Evolutionary conservation across 2,329 filamentous ascomycete species (phyloP).

Genomic region (Bipolaris zeicola): DNA sequence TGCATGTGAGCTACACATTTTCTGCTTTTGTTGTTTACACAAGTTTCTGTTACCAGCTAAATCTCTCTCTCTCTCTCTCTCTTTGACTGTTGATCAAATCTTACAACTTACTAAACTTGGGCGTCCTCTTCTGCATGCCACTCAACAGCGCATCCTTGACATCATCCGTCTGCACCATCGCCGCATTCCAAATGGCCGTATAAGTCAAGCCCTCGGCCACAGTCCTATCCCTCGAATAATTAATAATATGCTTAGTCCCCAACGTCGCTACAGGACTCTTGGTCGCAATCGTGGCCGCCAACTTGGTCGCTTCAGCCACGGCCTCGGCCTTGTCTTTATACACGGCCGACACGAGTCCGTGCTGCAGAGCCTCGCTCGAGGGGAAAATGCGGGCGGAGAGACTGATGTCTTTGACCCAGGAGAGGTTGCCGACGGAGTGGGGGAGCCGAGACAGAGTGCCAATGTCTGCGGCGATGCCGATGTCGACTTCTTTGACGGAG

Average conservation of each 20-base stretch:
- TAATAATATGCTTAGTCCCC: constrained; percentile 85
- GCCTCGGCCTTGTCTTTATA: constrained; percentile 65
- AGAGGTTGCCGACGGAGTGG: constrained; percentile 71
- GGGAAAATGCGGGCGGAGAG: constrained; percentile 73
- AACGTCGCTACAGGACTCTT: constrained; percentile 91
- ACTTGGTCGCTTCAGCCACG: constrained; percentile 65
- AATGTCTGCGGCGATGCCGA: constrained; percentile 79
- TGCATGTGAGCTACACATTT: too few species aligned
- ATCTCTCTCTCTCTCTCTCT: not conserved
- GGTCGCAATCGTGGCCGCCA: constrained; percentile 69
- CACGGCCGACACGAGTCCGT: constrained; percentile 73
- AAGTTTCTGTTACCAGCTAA: not conserved
- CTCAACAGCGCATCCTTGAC: constrained; percentile 75
- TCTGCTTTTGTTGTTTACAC: not conserved
- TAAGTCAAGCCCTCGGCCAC: constrained; percentile 81
- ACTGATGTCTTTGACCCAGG: constrained; percentile 81
- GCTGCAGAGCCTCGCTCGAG: constrained; percentile 69
- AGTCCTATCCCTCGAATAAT: constrained; percentile 77
- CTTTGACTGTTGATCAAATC: not conserved
- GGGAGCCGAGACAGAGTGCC: constrained; percentile 76
- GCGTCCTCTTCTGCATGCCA: constrained; percentile 76
- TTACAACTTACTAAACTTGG: constrained; percentile 83
- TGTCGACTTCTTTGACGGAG: constrained; percentile 81
- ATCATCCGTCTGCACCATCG: constrained; percentile 80
- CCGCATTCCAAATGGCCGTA: constrained; percentile 85